Evolutionary conservation across 768 basidiomycete species (phyloP), one percentile per base, ranked within the genome.

Genomic region (Mrakia blollopis): DNA sequence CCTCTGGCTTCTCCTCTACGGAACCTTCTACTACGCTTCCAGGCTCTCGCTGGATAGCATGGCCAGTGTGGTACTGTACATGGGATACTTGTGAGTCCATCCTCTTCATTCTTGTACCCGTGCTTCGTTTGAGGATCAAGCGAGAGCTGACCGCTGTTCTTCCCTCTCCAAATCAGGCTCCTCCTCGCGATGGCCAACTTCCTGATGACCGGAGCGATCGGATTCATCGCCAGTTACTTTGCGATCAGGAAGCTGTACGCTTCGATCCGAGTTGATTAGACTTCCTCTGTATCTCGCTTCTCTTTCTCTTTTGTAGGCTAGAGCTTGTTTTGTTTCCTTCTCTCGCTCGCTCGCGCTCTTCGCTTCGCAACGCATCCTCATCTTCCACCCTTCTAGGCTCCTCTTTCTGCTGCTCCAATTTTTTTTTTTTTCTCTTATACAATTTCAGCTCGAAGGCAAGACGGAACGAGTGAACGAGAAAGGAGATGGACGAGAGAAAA

Each of bases 161-260:
- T 6, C 13, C 69, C 8, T 21, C 62, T 6, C n/a, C 10, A 41
- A 41, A 3, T 11, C 28, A 84, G 83, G 54, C 86, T 91, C 81
- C 86, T 97, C 60, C 87, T 98, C 74, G 88, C 89, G 23, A 81
- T 93, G n/a, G 85, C 96, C 44, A 89, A 92, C 81, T 98, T 96
- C 87, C 86, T 98, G 35, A 87, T 94, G 74, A 93, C 93, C 74
- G 94, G 94, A 89, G 82, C 92, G 16, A 93, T 97, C 80, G 94
- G 94, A 14, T 97, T 94, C 86, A 86, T 94, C 57, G 91, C 93
- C 30, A 89, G 91, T 7, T 95, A 94, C 80, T 95, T 92, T 90
- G 92, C 92, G n/a, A 88, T 97, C 60, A 87, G 91, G 78, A 88
- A 86, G 83, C 84, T 98, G 76, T 98, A 98, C 82, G 87, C 70